Base-by-base conservation (phyloP, 352 stramenopile species). In the Bremia lactucae region DNA sequence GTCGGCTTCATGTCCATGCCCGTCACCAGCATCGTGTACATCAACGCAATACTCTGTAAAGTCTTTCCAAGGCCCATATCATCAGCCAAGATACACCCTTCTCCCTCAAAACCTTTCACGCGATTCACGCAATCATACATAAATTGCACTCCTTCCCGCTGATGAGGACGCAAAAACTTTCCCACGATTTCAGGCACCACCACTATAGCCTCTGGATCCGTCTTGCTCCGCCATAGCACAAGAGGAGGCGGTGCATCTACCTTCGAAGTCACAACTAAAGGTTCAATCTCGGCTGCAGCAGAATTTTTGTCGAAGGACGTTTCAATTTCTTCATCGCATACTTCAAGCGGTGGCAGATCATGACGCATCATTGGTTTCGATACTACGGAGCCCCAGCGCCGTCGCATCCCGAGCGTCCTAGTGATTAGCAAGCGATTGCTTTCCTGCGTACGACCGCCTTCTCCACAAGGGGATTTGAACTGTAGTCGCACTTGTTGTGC, bases 101-200 rank as follows among this genome's bases (percentile, higher is more conserved):
- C 59, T 3, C 83, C 78, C 23, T 87, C 76, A 41, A 93, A 91
- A 0, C 65, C 71, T 20, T 72, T 72, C 0, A 91, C 35, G 49
- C 70, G 69, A n/a, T 55, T 64, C 19, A 92, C 88, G 69, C 92
- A 98, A 48, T 98, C 85, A 49, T 96, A 98, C 77, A 98, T 94
- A 53, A 98, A 98, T 60, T 95, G 70, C 35, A 98, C 93, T 23
- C 94, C 95, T 62, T 98, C 94, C 15, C 91, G 75, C 64, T 98
- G 90, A 69, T 98, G 95, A 33, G 93, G 93, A 16, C 95, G 84
- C 24, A 98, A 55, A 55, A 88, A 97, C 43, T 97, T 97, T 45
- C 85, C 85, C 4, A 98, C 72, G 18, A 97, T 85, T 19, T 88
- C 75, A 6, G 86, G 80, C 10, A 96, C 81, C 21, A 94, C 72